Evolutionary conservation across 345 rosid genomes (phyloP).

Genomic region (Excoecaria agallocha): DNA sequence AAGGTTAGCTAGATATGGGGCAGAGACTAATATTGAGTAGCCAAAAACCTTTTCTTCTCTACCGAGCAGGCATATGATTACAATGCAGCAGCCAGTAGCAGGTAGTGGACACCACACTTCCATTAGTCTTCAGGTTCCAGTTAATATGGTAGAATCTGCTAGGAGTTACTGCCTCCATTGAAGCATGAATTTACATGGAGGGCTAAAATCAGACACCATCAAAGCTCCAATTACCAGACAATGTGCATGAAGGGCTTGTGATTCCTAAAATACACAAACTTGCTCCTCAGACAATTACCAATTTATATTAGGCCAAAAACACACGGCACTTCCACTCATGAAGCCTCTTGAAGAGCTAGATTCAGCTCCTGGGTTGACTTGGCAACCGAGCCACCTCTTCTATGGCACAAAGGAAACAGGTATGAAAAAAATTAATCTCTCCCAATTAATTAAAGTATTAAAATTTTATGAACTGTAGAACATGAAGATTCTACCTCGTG

Average conservation of each 20-base stretch:
- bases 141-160: constrained; percentile 28
- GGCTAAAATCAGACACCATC: constrained; percentile 14
- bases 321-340: constrained; percentile 29
- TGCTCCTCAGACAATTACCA: constrained; percentile 10
- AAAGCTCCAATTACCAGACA: neutral
- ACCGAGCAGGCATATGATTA: neutral
- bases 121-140: constrained; percentile 16
- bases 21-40: neutral
- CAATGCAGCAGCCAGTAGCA: neutral
- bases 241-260: neutral
- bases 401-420: constrained; percentile 19
- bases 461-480: constrained; percentile 9
- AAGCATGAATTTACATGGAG: constrained; percentile 31
- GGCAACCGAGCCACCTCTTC: constrained; percentile 92
- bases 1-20: neutral
- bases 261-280: constrained; percentile 16
- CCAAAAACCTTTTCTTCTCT: neutral
- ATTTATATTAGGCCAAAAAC: constrained; percentile 19
- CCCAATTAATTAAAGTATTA: neutral
- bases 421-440: neutral
- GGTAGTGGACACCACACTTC: neutral
- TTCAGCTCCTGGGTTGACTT: constrained; percentile 81
- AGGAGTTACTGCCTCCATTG: constrained; percentile 30
- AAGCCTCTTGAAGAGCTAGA: constrained; percentile 76
- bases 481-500: constrained; percentile 20